A percentile compares a stretch with the other conserved stretches of the same genome.
These are phyloP conservation scores for Phialophora tarda DNA, from an alignment of 2,329 filamentous ascomycete species.

Conservation along the genomic window DNA sequence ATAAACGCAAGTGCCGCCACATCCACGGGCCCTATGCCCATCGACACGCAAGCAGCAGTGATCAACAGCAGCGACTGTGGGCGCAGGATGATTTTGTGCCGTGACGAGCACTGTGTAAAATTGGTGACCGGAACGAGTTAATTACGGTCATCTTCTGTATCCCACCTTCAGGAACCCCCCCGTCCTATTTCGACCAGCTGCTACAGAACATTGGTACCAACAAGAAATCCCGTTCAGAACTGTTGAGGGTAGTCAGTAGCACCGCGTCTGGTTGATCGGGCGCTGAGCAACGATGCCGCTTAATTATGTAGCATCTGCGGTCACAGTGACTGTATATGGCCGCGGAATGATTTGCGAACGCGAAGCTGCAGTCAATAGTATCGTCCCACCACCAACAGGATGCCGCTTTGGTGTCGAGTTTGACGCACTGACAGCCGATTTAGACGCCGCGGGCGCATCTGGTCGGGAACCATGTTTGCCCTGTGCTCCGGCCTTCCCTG, in stretches of 20 bases:
- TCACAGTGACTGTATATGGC: constrained; percentile 24
- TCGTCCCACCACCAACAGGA: constrained; percentile 13
- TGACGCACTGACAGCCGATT: constrained; percentile 16
- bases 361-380: constrained; percentile 19
- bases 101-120: neutral
- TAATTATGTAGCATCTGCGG: constrained; percentile 25
- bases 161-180: neutral
- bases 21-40: constrained; percentile 12
- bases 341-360: constrained; percentile 32
- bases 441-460: constrained; percentile 9
- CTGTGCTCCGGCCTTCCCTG: constrained; percentile 14
- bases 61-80: constrained; percentile 10
- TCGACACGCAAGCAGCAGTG: constrained; percentile 3
- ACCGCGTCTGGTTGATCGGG: constrained; percentile 27
- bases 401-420: constrained; percentile 14
- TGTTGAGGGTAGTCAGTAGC: constrained; percentile 18
- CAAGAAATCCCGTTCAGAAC: constrained; percentile 8
- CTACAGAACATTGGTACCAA: neutral
- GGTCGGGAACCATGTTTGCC: constrained; percentile 11
- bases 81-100: neutral
- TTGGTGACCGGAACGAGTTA: neutral
- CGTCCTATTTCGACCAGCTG: neutral
- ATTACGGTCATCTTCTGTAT: neutral
- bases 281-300: constrained; percentile 22
- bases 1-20: constrained; percentile 7